These are phyloP conservation scores for Rhodotorula sp. DNA, from an alignment of 1,284 basidiomycete species.

Conservation along the genomic window DNA sequence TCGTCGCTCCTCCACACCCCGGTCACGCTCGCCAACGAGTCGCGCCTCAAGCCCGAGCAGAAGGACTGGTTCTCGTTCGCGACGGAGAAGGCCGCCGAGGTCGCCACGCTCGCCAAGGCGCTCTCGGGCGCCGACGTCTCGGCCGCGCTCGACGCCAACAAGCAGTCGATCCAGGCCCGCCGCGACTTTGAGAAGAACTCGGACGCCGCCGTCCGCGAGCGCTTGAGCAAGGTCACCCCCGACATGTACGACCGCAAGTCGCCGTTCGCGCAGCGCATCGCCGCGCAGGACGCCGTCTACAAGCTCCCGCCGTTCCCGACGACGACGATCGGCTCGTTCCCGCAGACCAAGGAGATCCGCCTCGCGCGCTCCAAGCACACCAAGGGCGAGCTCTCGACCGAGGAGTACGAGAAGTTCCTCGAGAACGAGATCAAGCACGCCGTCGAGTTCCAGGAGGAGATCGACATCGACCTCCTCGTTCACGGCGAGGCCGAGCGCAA, in stretches of 20 bases:
- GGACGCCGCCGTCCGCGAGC: constrained; percentile 92
- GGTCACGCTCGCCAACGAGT: constrained; percentile 90
- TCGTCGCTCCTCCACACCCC: constrained; percentile 98
- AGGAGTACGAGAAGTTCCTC: constrained; percentile 96
- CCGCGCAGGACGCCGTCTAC: constrained; percentile 85
- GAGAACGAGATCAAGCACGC: constrained; percentile 95
- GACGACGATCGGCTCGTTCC: constrained; percentile 46
- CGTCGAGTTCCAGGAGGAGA: constrained; percentile 93
- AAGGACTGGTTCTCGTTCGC: constrained; percentile 99
- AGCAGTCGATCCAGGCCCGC: constrained; percentile 86
- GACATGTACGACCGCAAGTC: constrained; percentile 88
- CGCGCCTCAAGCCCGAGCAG: constrained; percentile 84
- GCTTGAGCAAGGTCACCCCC: constrained; percentile 86
- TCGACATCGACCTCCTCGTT: constrained; percentile 95
- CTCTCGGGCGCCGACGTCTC: constrained; percentile 74
- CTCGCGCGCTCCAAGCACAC: constrained; percentile 88
- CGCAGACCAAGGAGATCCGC: constrained; percentile 97
- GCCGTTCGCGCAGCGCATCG: constrained; percentile 83
- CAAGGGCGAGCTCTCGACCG: constrained; percentile 86
- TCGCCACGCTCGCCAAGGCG: constrained; percentile 79
- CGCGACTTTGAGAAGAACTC: constrained; percentile 95
- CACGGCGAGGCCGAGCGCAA: constrained; percentile 84
- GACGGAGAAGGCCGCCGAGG: constrained; percentile 92
- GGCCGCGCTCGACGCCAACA: constrained; percentile 78
- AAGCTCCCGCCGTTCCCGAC: constrained; percentile 89